Evolutionary conservation across 345 rosid genomes (phyloP).

Genomic region (Pistacia atlantica): DNA sequence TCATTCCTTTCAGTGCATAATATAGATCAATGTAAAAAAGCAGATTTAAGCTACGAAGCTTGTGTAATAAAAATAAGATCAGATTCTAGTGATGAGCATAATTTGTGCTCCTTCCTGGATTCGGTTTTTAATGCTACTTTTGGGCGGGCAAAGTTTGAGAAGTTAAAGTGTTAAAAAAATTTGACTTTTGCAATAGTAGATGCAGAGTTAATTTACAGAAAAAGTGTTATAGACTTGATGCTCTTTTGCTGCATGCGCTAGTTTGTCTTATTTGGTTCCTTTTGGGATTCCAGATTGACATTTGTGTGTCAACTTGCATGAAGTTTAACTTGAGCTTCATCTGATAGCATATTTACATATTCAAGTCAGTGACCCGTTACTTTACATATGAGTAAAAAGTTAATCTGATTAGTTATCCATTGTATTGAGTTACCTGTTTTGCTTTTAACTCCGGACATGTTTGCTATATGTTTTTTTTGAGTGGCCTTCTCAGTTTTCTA

Average conservation of each 20-base stretch:
- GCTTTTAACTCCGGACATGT: neutral
- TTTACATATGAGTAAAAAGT: neutral
- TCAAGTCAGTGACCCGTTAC: neutral
- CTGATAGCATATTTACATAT: neutral
- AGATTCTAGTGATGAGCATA: neutral
- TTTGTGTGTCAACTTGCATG: neutral
- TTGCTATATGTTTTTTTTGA: neutral
- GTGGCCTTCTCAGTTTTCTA: constrained; percentile 1
- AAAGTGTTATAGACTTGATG: neutral
- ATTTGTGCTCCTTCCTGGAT: neutral
- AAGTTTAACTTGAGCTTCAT: neutral
- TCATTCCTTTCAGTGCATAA: neutral
- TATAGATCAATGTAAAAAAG: neutral
- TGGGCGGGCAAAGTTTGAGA: neutral
- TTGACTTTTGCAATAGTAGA: neutral
- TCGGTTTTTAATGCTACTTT: neutral
- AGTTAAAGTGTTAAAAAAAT: neutral
- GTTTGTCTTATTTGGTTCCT: neutral
- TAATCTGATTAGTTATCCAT: neutral
- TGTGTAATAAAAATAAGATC: neutral
- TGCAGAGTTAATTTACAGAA: neutral
- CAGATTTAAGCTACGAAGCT: neutral
- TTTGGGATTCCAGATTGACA: neutral
- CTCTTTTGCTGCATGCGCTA: neutral
- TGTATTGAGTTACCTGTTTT: neutral